Evolutionary conservation across 495 filamentous ascomycete genomes (phyloP).

Genomic region (Penicillium riverlandense): DNA sequence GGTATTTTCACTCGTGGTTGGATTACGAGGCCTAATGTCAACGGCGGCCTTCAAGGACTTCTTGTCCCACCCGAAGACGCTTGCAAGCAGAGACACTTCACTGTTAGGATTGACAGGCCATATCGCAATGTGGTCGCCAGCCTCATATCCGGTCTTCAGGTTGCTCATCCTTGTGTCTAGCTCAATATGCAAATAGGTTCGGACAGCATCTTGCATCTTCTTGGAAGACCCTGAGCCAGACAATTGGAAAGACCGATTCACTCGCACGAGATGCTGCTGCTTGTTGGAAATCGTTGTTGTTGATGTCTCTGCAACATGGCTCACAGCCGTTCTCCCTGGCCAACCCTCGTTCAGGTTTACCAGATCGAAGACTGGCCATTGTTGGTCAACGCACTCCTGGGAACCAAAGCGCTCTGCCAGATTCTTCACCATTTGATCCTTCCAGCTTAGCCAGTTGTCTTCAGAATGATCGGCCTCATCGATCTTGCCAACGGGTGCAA

Average conservation of each 20-base stretch:
- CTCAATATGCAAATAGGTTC: slow-evolving; percentile 33
- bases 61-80: slow-evolving; percentile 7
- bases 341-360: neutral
- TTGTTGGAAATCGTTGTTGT: neutral
- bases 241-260: neutral
- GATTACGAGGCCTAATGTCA: slow-evolving; percentile 1
- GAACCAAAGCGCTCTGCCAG: slow-evolving; percentile 14
- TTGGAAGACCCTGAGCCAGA: neutral
- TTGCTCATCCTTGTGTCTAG: slow-evolving; percentile 16
- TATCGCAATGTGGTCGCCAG: slow-evolving; percentile 63
- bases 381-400: slow-evolving; percentile 9
- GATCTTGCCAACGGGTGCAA: slow-evolving; percentile 16
- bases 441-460: slow-evolving; percentile 34
- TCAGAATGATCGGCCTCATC: slow-evolving; percentile 27
- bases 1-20: slow-evolving; percentile 1
- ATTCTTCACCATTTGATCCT: slow-evolving; percentile 15
- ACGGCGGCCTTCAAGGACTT: slow-evolving; percentile 1
- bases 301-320: neutral
- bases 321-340: neutral
- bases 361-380: neutral
- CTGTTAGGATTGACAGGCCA: slow-evolving; percentile 53
- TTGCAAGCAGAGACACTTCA: slow-evolving; percentile 16
- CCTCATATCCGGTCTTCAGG: slow-evolving; percentile 46
- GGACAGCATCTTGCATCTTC: slow-evolving; percentile 12
- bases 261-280: neutral